A percentile compares a stretch with the other conserved stretches of the same genome.
These are phyloP conservation scores for Metschnikowia continentalis DNA, from an alignment of 805 yeast species.

Conservation along the genomic window DNA sequence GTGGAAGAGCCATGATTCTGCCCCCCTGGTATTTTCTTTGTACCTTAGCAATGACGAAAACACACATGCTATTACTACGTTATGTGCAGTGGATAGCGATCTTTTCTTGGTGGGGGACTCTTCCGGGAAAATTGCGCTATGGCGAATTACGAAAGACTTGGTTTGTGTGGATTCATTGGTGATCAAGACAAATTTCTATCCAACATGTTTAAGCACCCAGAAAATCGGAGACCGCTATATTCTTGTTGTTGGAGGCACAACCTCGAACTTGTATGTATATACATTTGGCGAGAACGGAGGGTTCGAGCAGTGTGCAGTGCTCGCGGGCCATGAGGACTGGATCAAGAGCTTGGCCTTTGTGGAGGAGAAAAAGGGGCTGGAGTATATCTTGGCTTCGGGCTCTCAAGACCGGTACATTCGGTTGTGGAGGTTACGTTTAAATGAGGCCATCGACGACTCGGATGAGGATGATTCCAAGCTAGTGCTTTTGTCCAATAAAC, in stretches of 20 bases:
- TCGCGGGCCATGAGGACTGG: constrained; percentile 98
- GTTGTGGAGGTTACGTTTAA: constrained; percentile 71
- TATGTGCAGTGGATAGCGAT: constrained; percentile 39
- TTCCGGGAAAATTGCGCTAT: constrained; percentile 52
- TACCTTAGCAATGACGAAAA: constrained; percentile 11
- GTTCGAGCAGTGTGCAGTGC: constrained; percentile 43
- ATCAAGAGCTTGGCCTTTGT: constrained; percentile 67
- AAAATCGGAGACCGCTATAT: constrained; percentile 37
- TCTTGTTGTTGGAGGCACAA: constrained; percentile 74
- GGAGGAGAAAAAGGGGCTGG: constrained; percentile 42
- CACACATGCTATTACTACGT: constrained; percentile 48
- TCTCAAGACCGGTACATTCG: constrained; percentile 91
- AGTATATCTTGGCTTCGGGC: constrained; percentile 75
- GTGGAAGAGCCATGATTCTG: constrained; percentile 42
- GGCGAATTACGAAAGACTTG: constrained; percentile 36
- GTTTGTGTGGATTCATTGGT: constrained; percentile 26
- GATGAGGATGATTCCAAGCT: constrained; percentile 52
- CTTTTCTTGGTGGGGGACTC: constrained; percentile 61
- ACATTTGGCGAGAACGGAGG: constrained; percentile 30
- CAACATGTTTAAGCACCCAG: constrained; percentile 35
- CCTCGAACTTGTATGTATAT: constrained; percentile 49
- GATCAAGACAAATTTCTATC: constrained; percentile 47
- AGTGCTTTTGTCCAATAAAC: constrained; percentile 63
- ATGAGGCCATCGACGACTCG: constrained; percentile 52
- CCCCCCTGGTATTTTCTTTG: constrained; percentile 19